phyloP scores from a whole-genome alignment of 331 rosid species.

The Malus hybrid region DNA sequence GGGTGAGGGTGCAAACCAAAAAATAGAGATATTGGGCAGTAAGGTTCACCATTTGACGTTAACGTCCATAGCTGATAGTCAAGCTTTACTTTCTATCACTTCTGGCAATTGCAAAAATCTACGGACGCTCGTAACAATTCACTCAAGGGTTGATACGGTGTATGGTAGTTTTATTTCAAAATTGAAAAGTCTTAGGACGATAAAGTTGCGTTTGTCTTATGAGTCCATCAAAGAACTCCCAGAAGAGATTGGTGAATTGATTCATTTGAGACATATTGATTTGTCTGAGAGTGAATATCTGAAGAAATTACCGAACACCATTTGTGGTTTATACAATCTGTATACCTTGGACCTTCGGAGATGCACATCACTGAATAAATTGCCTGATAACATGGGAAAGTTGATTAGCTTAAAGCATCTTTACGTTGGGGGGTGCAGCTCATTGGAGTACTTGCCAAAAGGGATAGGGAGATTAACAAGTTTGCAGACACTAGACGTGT shows the following conservation, averaged over 20 bases:
- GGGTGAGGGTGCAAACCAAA: not conserved
- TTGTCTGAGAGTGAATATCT: not conserved
- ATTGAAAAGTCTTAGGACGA: not conserved
- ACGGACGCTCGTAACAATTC: not conserved
- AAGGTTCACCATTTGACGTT: not conserved
- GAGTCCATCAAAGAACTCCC: not conserved
- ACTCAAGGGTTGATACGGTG: not conserved
- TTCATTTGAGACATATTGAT: constrained; percentile 2
- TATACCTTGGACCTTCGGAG: too few species aligned
- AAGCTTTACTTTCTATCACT: not conserved
- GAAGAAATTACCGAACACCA: too few species aligned
- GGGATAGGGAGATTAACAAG: too few species aligned
- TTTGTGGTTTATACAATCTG: too few species aligned
- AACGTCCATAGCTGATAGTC: not conserved
- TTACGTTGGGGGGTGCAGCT: not conserved
- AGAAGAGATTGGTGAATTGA: not conserved
- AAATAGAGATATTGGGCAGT: not conserved
- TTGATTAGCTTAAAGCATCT: not conserved
- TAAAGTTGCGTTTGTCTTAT: not conserved
- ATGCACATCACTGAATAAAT: too few species aligned
- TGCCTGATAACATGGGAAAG: not conserved
- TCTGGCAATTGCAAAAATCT: not conserved
- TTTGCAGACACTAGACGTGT: too few species aligned
- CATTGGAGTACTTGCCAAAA: too few species aligned
- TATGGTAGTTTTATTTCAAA: not conserved